These are phyloP conservation scores for Hypoxylon lienhwacheense DNA, from an alignment of 495 filamentous ascomycete genomes.

Conservation along the genomic window DNA sequence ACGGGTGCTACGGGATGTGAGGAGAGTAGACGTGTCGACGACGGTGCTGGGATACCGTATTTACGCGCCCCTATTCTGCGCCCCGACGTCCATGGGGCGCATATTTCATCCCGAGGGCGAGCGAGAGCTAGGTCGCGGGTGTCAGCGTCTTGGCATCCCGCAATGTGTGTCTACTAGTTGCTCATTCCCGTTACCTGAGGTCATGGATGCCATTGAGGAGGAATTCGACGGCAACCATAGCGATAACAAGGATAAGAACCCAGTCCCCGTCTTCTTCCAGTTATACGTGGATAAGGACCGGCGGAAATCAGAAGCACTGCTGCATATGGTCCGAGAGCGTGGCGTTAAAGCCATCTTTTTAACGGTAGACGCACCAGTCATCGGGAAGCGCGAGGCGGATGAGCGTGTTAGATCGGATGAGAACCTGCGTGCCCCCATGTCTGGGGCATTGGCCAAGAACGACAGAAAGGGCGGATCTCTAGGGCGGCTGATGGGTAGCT, in stretches of 20 bases:
- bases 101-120: slow-evolving; percentile 74
- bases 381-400: slow-evolving; percentile 65
- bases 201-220: slow-evolving; percentile 51
- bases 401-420: slow-evolving; percentile 60
- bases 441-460: slow-evolving; percentile 58
- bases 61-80: slow-evolving; percentile 66
- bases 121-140: slow-evolving; percentile 65
- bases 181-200: slow-evolving; percentile 65
- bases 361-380: slow-evolving; percentile 67
- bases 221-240: background rate
- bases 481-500: slow-evolving; percentile 70
- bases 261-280: slow-evolving; percentile 68
- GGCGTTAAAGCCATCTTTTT: slow-evolving; percentile 68
- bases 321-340: slow-evolving; percentile 57
- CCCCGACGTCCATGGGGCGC: slow-evolving; percentile 75
- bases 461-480: slow-evolving; percentile 72
- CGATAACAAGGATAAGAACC: background rate
- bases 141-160: slow-evolving; percentile 50
- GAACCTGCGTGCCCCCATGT: slow-evolving; percentile 58
- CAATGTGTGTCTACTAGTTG: slow-evolving; percentile 70
- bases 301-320: slow-evolving; percentile 64
- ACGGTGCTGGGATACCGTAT: slow-evolving; percentile 64
- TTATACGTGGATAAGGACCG: slow-evolving; percentile 80
- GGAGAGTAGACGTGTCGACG: slow-evolving; percentile 55
- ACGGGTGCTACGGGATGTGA: slow-evolving; percentile 70